Evolutionary conservation across 345 rosid genomes (phyloP).

Genomic region (Trapa bicornis): DNA sequence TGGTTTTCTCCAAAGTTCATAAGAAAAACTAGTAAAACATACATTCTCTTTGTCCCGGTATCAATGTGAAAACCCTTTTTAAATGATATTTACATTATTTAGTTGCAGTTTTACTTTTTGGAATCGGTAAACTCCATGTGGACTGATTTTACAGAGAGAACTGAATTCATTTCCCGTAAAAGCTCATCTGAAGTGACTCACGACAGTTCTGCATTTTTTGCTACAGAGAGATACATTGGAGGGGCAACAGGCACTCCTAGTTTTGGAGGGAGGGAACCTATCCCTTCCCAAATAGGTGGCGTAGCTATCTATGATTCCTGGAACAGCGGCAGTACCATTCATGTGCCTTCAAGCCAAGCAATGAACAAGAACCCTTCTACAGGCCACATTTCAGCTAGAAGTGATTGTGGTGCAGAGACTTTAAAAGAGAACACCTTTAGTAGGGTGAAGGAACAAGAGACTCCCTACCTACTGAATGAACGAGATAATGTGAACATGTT

Average conservation of each 20-base stretch:
- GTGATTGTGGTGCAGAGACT: slow-evolving; percentile 42
- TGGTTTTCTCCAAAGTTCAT: background rate
- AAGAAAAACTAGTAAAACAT: background rate
- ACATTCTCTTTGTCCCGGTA: background rate
- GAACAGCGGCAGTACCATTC: slow-evolving; percentile 58
- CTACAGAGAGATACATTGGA: slow-evolving; percentile 45
- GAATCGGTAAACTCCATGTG: too few species aligned
- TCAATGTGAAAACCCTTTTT: background rate
- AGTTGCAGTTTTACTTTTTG: background rate
- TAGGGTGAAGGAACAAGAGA: slow-evolving; percentile 48
- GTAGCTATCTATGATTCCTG: slow-evolving; percentile 46
- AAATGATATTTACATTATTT: background rate
- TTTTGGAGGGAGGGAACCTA: slow-evolving; percentile 53
- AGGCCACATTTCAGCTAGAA: slow-evolving; percentile 37
- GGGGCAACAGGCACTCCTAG: slow-evolving; percentile 36
- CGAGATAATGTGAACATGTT: slow-evolving; percentile 29
- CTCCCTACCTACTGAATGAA: slow-evolving; percentile 24
- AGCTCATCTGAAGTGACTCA: background rate
- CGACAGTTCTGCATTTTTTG: background rate
- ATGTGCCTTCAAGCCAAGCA: slow-evolving; percentile 36
- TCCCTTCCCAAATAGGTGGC: slow-evolving; percentile 63
- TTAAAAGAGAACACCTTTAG: slow-evolving; percentile 31
- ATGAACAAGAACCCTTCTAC: slow-evolving; percentile 51
- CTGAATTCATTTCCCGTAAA: background rate
- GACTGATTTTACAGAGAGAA: background rate